phyloP scores from a whole-genome alignment of 169 alveolate species.

The Plasmodium cynomolgi region DNA sequence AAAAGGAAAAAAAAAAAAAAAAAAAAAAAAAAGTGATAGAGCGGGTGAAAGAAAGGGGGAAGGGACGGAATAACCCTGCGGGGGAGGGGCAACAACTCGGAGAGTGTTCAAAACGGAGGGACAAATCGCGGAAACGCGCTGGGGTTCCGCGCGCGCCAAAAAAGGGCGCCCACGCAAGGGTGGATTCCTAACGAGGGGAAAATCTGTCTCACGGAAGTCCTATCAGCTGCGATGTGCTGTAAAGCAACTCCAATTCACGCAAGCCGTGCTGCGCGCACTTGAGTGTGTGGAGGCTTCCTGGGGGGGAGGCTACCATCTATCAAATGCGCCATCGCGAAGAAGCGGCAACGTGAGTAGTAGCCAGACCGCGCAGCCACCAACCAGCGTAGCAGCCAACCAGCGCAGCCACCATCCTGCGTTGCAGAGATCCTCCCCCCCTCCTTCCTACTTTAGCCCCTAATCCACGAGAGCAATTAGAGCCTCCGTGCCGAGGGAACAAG shows the following conservation, averaged over 20 bases:
- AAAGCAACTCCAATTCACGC: neutral
- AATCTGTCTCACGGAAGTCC: neutral
- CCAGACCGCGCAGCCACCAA: too few species aligned
- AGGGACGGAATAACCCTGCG: neutral
- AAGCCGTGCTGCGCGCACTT: neutral
- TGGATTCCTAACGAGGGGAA: neutral
- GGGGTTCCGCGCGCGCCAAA: too few species aligned
- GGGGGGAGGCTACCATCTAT: neutral
- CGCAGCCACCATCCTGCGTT: neutral
- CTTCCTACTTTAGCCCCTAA: neutral
- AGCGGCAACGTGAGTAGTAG: too few species aligned
- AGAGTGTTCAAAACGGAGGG: neutral
- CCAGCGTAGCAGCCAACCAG: too few species aligned
- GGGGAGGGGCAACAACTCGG: neutral
- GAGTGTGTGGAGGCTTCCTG: neutral
- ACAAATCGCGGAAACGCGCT: neutral
- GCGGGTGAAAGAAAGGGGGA: neutral
- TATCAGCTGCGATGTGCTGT: neutral
- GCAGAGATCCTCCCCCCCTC: neutral
- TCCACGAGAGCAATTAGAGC: neutral
- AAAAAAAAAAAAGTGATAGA: neutral
- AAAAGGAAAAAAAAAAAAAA: too few species aligned
- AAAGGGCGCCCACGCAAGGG: too few species aligned
- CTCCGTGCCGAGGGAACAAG: slow-evolving; percentile 48
- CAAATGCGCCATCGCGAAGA: neutral